These are phyloP conservation scores for Termitomyces eurrhizus DNA, from an alignment of 768 basidiomycete species.

Conservation along the genomic window DNA sequence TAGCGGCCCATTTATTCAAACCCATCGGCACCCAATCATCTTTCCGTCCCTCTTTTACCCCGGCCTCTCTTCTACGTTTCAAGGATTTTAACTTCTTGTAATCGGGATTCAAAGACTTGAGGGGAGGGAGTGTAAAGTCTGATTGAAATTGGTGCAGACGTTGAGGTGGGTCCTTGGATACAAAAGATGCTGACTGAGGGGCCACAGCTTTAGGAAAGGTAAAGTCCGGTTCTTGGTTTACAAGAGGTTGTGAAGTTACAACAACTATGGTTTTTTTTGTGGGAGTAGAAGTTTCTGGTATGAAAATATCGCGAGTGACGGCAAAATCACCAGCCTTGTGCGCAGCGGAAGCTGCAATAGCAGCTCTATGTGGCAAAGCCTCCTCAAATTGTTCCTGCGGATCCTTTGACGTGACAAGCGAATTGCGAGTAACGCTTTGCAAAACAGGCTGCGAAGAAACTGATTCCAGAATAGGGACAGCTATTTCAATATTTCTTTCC, in stretches of 20 bases:
- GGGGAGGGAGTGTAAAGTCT: constrained; percentile 51
- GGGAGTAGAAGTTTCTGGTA: neutral
- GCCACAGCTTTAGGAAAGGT: constrained; percentile 7
- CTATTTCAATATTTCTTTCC: neutral
- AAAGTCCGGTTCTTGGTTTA: constrained; percentile 6
- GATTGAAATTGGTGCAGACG: constrained; percentile 39
- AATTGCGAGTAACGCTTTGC: neutral
- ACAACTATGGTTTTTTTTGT: constrained; percentile 11
- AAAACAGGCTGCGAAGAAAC: neutral
- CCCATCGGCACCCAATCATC: constrained; percentile 69
- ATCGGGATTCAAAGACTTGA: constrained; percentile 52
- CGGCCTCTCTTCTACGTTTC: constrained; percentile 35
- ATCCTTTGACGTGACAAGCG: neutral
- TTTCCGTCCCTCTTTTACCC: constrained; percentile 25
- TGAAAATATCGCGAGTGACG: neutral
- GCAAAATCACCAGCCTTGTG: neutral
- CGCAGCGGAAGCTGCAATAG: neutral
- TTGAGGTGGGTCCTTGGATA: constrained; percentile 17
- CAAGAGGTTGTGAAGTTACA: constrained; percentile 7
- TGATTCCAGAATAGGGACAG: neutral
- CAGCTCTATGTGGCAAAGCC: neutral
- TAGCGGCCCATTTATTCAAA: constrained; percentile 67
- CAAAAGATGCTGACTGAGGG: constrained; percentile 7
- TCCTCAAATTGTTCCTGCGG: neutral
- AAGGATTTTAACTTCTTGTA: constrained; percentile 35